Base-by-base conservation (phyloP, 176 grass and related monocot species). In the Aegilops umbellulata region DNA sequence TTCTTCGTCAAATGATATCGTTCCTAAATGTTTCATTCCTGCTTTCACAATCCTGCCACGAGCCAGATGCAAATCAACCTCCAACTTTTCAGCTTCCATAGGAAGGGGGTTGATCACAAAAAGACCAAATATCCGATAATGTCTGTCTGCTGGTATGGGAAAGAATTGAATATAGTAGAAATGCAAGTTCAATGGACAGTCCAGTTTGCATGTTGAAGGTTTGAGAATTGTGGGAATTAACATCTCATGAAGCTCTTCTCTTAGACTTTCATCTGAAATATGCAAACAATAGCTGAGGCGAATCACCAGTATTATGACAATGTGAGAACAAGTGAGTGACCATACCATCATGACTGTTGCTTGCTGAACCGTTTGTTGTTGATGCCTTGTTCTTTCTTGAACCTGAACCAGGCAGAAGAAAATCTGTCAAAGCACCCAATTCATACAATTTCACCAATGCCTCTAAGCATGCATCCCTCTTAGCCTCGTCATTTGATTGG, bases 201-300 rank as follows among this genome's bases (percentile, higher is more conserved):
- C 87, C 72, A 88, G 25, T 80, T 79, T 87, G 46, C 60, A 86
- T 81, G 76, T 69, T 62, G 87, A 87, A 72, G 77, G 25, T 86
- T 84, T 98, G 49, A 98, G 86, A 85, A 92, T 69, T 78, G 80
- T 81, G 74, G 95, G 95, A 76, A 82, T 78, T 86, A 94, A 77
- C 95, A 95, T 95, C 84, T 91, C 90, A 71, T 98, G 84, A 84
- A 98, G 93, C 64, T 98, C 95, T 91, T 91, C 91, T 81, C 91
- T 94, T 78, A 90, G 84, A 92, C 80, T 87, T 69, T 98, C 90
- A 95, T 95, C 93, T 98, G 83, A 77, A 94, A 88, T 25, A 78
- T 83, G 64, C 30, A 66, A 98, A 80, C 31, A 80, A 80, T 19
- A 66, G 12, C 57, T 47, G 86, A 84, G 65, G n/a, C 55, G 71